Base-by-base conservation (phyloP, 805 yeast genomes). In the Saccharomycopsis babjevae region DNA sequence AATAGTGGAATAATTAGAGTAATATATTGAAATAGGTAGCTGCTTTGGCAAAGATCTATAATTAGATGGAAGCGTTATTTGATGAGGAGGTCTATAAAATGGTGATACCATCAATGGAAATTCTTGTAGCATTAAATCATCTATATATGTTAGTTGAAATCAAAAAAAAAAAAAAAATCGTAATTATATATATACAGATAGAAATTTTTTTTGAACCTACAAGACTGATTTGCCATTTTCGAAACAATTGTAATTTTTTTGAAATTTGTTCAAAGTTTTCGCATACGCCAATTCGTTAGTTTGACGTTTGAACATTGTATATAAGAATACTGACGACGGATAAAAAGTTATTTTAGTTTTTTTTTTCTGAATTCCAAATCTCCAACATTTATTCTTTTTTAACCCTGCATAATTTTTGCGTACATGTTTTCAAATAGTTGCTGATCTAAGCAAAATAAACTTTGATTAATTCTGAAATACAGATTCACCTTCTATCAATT, bases 21-120 rank as follows among this genome's bases (percentile, higher is more conserved):
- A 58, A 43, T 55, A 61, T 3, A 63, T n/a, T 15, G 34, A 16
- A 10, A 54, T 39, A 6, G 76, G 77, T 22, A 73, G 61, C 5
- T 62, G 61, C 1, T 68, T 61, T 6, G 79, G 77, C 8, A 77
- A 66, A 13, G 71, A 68, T 18, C 70, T 72, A 68, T 79, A 84
- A 64, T 78, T 78, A 38, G 76, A 70, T 42, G 84, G 81, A 42
- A 83, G 72, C 6, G 82, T 77, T 15, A 83, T 76, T 0, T 86
- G 79, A 62, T 76, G 79, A 18, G 88, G 86, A 0, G 84, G 81
- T 60, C 75, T 78, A 63, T 71, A 76, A 30, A 72, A 71, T 3
- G 84, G 86, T 61, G 83, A 81, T 43, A 78, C 73, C 16, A 81
- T 77, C 46, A 83, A 74, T 0, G 88, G 87, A 0, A 83, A 78